Evolutionary conservation across 176 grass and related monocot genomes (phyloP).

Genomic region (Paspalum notatum): DNA sequence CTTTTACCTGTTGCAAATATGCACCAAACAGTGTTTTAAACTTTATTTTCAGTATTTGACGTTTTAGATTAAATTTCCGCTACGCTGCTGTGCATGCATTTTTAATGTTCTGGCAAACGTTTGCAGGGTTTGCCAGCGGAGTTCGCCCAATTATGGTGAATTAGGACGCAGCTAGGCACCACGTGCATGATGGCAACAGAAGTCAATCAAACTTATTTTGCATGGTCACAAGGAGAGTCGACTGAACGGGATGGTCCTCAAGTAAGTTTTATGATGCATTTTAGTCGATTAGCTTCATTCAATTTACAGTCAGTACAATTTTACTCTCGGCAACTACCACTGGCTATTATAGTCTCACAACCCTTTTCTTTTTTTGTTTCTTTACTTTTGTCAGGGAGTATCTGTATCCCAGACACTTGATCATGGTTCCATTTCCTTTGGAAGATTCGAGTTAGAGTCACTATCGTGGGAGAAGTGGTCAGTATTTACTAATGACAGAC

Average conservation of each 20-base stretch:
- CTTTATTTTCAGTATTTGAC: conserved; percentile 16
- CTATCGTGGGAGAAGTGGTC: conserved; percentile 98
- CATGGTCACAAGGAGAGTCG: conserved; percentile 82
- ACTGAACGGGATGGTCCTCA: conserved; percentile 67
- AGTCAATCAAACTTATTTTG: conserved; percentile 81
- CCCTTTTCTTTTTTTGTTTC: conserved; percentile 34
- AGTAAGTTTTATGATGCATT: conserved; percentile 43
- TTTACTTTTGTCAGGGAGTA: conserved; percentile 55
- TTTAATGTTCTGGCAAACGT: conserved; percentile 20
- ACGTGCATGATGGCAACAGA: conserved; percentile 58
- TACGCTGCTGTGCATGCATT: background rate
- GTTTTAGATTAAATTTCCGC: conserved; percentile 9
- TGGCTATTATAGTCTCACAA: conserved; percentile 16
- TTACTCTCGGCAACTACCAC: background rate
- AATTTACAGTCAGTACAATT: background rate
- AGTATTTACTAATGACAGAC: conserved; percentile 87
- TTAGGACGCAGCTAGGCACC: background rate
- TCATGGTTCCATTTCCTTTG: conserved; percentile 96
- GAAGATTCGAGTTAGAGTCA: conserved; percentile 86
- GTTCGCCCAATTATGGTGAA: conserved; percentile 29
- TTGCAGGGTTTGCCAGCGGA: conserved; percentile 29
- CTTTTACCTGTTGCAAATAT: background rate
- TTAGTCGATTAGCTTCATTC: background rate
- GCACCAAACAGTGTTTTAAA: background rate
- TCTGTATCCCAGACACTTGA: conserved; percentile 83